Evolutionary conservation across 176 grass and related monocot genomes (phyloP).

Genomic region (Cenchrus purpureus): DNA sequence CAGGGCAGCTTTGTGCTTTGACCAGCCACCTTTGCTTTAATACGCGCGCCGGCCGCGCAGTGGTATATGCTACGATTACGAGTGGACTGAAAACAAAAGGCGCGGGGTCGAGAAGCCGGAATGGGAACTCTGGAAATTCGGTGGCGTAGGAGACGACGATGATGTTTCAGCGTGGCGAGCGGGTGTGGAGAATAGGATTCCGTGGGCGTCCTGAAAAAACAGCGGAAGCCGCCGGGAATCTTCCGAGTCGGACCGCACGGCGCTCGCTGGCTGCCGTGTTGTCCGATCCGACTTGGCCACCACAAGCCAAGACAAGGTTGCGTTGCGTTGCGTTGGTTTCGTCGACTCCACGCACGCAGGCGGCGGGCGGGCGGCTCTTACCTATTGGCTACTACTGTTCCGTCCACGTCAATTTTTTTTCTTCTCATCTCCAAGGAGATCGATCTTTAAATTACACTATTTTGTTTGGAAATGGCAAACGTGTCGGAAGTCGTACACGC

Average conservation of each 20-base stretch:
- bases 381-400: too few relatives aligned
- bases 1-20: too few relatives aligned
- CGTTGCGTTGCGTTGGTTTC: too few relatives aligned
- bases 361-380: not conserved
- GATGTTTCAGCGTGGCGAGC: slow-evolving; percentile 15
- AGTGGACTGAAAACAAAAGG: not conserved
- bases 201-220: too few relatives aligned
- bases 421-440: too few relatives aligned
- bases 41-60: too few relatives aligned
- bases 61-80: too few relatives aligned
- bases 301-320: too few relatives aligned
- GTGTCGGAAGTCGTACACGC: not conserved
- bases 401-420: too few relatives aligned
- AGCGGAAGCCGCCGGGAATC: not conserved
- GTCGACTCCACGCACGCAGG: too few relatives aligned
- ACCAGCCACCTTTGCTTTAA: too few relatives aligned
- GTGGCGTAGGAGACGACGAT: slow-evolving; percentile 10
- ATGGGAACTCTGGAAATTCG: slow-evolving; percentile 13
- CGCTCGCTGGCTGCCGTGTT: not conserved
- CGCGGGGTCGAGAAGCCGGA: not conserved
- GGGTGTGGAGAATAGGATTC: too few relatives aligned
- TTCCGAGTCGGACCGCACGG: not conserved
- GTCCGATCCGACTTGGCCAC: not conserved
- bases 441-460: not conserved
- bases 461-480: not conserved